Percentiles rank a stretch among this genome's conserved stretches.
These are phyloP conservation scores for Zygnema circumcarinatum DNA, from an alignment of 139 green algal species.

Conservation along the genomic window DNA sequence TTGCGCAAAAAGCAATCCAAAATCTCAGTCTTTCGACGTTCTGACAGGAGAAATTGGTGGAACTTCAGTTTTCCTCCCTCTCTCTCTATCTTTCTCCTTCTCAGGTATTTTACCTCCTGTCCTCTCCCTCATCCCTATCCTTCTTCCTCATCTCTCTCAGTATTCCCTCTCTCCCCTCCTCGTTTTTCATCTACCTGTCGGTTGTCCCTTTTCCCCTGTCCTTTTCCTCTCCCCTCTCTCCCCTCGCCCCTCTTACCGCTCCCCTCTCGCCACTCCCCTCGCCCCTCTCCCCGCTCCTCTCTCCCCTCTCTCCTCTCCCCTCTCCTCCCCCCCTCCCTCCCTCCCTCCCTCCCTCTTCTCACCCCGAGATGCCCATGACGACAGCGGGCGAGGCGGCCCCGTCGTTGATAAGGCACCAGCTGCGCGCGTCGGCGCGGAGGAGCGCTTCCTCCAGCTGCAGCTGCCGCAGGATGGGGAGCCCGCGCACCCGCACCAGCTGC, in stretches of 20 bases:
- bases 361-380: conserved; percentile 92
- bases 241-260: too few relatives aligned
- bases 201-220: not conserved
- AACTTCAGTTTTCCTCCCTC: not conserved
- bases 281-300: too few relatives aligned
- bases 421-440: conserved; percentile 70
- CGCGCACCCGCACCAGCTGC: not conserved
- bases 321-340: not conserved
- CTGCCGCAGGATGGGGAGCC: conserved; percentile 70
- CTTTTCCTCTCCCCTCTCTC: too few relatives aligned
- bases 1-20: not conserved
- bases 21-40: not conserved
- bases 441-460: conserved; percentile 87
- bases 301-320: too few relatives aligned
- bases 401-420: conserved; percentile 91
- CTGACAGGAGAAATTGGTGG: not conserved
- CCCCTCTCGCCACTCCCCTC: too few relatives aligned
- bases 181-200: not conserved
- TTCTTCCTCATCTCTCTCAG: not conserved
- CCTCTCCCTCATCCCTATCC: not conserved
- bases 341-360: not conserved
- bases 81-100: not conserved
- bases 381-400: conserved; percentile 63
- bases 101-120: not conserved
- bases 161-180: not conserved